Evolutionary conservation across 129 eudicot species (phyloP), one percentile per base, ranked within the genome.

Genomic region (Escallonia herrerae): DNA sequence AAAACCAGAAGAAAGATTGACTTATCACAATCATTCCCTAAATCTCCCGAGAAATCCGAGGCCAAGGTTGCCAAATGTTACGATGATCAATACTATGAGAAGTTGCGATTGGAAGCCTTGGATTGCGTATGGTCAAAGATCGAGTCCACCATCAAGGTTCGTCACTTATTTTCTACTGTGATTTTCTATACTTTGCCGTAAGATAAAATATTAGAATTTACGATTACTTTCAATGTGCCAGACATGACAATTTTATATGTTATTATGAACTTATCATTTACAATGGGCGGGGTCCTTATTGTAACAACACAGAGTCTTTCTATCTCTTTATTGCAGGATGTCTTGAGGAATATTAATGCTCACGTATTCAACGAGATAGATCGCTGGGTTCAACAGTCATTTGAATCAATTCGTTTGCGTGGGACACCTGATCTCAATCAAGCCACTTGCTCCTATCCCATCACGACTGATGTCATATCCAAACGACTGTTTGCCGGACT

Each of bases 341-440:
- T 80, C 64, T 67, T 85, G 79, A 86, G 70, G 59, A 71, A 79
- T 15, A 76, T 79, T 5, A 85, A 91, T 65, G 73, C 52, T 12
- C 77, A 70, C 63, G 90, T 83, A 40, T 91, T 85, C 69, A 79
- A 64, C 52, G 78, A 85, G 68, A 78, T 91, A 51, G 74, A 79
- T 62, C 38, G 60, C 8, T 91, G 98, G 98, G 80, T 85, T 63
- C 85, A 69, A 39, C 81, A 79, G 59, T 87, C 96, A 13, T 91
- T 91, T 43, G 52, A 62, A 65, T 74, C 75, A 15, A 71, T 88
- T 76, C 62, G 83, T 66, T 82, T 82, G 44, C 51, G 68, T 48
- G 84, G 86, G 64, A 66, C 14, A 63, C 85, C 72, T 14, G 83
- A 77, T 60, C 60, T 55, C 52, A 64, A 63, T 51, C 69, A 80